A percentile compares a stretch with the other conserved stretches of the same genome.
Conservation (phyloP, 371 early-diverging fungal species). For the Funneliformis caledonium region DNA sequence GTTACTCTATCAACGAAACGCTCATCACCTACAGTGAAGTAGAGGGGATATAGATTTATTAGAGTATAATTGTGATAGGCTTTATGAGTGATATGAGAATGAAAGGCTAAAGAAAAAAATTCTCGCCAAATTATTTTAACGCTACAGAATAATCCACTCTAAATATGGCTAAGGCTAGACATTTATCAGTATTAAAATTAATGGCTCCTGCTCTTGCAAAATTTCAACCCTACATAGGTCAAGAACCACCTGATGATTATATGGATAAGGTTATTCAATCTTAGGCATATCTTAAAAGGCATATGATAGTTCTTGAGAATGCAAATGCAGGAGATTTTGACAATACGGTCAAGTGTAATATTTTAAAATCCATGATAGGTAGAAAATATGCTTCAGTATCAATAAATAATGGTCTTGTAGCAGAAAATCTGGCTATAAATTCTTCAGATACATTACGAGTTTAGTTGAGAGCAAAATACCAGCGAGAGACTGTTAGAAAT, state of each 20-base stretch:
- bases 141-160: not conserved
- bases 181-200: conserved; percentile 17
- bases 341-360: not conserved
- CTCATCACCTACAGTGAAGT: not conserved
- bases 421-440: conserved; percentile 5
- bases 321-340: conserved; percentile 18
- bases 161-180: conserved; percentile 10
- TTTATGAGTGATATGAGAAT: conserved; percentile 5
- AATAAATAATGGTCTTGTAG: not conserved
- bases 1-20: not conserved
- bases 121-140: not conserved
- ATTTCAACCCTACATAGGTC: not conserved
- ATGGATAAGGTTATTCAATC: not conserved
- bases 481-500: conserved; percentile 13
- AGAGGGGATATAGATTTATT: not conserved
- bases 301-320: conserved; percentile 17
- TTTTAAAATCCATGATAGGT: conserved; percentile 16
- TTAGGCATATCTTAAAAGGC: not conserved
- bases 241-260: conserved; percentile 25
- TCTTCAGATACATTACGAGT: not conserved
- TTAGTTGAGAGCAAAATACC: conserved; percentile 8
- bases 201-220: not conserved
- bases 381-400: conserved; percentile 1
- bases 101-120: not conserved
- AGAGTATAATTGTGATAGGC: not conserved